A percentile compares a stretch with the other conserved stretches of the same genome.
These are phyloP conservation scores for Ceratocystis papillata DNA, from an alignment of 2,329 filamentous ascomycete species.

Conservation along the genomic window DNA sequence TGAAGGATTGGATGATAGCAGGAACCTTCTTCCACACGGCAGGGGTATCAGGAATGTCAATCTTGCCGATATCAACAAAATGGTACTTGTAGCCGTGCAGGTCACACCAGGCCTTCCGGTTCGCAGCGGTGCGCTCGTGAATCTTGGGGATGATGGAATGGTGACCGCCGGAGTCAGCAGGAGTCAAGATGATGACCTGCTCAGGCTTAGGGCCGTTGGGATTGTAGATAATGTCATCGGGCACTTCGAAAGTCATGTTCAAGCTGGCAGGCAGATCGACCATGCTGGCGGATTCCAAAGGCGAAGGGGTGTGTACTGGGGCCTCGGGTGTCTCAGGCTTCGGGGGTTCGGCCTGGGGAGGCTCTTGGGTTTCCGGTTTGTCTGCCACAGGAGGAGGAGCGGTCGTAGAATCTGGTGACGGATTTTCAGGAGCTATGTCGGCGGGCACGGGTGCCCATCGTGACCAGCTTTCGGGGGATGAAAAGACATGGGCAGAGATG, in stretches of 20 bases:
- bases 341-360: not conserved
- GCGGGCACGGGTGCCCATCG: conserved; percentile 16
- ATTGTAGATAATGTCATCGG: conserved; percentile 23
- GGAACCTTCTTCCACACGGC: conserved; percentile 24
- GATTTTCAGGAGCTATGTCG: conserved; percentile 11
- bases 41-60: conserved; percentile 21
- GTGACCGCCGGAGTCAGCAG: conserved; percentile 23
- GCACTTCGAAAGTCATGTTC: conserved; percentile 22
- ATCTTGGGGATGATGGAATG: conserved; percentile 23
- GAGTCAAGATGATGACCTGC: conserved; percentile 22
- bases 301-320: conserved; percentile 14
- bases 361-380: not conserved
- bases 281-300: conserved; percentile 16
- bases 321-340: not conserved
- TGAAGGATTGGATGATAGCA: conserved; percentile 23
- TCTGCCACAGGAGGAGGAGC: not conserved
- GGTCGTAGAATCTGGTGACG: not conserved
- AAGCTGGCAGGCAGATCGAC: conserved; percentile 13
- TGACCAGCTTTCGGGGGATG: conserved; percentile 21
- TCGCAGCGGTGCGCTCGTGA: conserved; percentile 22
- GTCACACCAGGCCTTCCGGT: conserved; percentile 23
- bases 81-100: conserved; percentile 24
- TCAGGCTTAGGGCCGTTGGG: conserved; percentile 21
- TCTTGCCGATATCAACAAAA: conserved; percentile 24
- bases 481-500: conserved; percentile 22